A percentile compares a stretch with the other conserved stretches of the same genome.
Evolutionary conservation across 768 basidiomycete genomes (phyloP).

Genomic region (Exsudoporus frostii): DNA sequence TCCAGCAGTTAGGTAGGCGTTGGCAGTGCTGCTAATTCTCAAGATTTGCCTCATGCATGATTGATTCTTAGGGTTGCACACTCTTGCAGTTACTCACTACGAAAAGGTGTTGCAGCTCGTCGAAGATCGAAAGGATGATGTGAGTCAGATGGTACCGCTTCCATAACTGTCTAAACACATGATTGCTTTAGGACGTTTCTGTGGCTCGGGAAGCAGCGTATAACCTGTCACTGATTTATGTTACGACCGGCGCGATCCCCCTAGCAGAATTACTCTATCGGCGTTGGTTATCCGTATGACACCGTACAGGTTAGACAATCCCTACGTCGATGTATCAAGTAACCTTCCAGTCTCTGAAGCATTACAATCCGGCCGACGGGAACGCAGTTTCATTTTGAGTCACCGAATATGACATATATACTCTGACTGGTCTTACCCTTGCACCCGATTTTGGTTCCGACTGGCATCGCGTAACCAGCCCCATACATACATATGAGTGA

Average conservation of each 20-base stretch:
- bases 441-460: background rate
- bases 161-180: background rate
- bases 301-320: background rate
- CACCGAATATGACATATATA: background rate
- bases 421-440: background rate
- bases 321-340: background rate
- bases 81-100: conserved; percentile 84
- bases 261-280: conserved; percentile 69
- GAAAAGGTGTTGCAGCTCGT: conserved; percentile 66
- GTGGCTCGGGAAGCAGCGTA: conserved; percentile 15
- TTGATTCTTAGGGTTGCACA: conserved; percentile 78
- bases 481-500: background rate
- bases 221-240: conserved; percentile 80
- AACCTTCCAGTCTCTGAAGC: background rate
- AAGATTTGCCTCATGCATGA: background rate
- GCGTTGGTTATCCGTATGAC: conserved; percentile 77
- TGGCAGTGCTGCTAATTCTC: background rate
- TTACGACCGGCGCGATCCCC: conserved; percentile 69
- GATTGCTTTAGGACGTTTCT: background rate
- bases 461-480: background rate
- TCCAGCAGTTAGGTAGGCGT: conserved; percentile 1
- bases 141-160: background rate
- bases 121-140: conserved; percentile 38
- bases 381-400: background rate
- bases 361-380: background rate